These are phyloP conservation scores for Apiospora hydei DNA, from an alignment of 2,329 filamentous ascomycete genomes.

Conservation along the genomic window DNA sequence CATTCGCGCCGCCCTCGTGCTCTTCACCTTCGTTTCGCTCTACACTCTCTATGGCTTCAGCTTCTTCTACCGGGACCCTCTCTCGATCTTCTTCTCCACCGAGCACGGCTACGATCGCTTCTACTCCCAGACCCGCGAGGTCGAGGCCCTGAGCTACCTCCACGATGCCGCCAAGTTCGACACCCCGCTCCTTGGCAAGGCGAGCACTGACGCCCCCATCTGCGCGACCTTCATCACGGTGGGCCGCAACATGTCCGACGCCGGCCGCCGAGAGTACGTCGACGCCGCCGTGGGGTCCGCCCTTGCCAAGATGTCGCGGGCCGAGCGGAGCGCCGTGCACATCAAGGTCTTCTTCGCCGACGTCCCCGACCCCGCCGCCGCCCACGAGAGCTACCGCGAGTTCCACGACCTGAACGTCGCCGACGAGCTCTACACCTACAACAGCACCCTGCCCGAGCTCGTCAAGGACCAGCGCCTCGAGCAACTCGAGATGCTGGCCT, in stretches of 20 bases:
- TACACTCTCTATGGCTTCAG: constrained; percentile 41
- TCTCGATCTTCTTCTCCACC: constrained; percentile 43
- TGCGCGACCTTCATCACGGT: constrained; percentile 42
- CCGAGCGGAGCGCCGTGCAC: constrained; percentile 37
- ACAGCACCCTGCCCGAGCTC: constrained; percentile 25
- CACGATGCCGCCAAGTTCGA: constrained; percentile 31
- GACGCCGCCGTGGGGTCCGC: constrained; percentile 35
- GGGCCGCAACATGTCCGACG: constrained; percentile 34
- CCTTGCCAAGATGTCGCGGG: constrained; percentile 40
- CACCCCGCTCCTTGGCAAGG: constrained; percentile 35
- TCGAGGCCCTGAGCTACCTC: constrained; percentile 39
- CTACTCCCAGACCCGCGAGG: constrained; percentile 40
- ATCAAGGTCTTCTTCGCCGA: constrained; percentile 43
- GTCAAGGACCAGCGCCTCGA: constrained; percentile 31
- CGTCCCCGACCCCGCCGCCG: constrained; percentile 37
- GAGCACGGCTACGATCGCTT: constrained; percentile 41
- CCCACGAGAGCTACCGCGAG: constrained; percentile 37
- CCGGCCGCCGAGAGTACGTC: constrained; percentile 14
- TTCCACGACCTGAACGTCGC: constrained; percentile 33
- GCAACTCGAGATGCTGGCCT: constrained; percentile 34
- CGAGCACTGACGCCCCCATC: constrained; percentile 35
- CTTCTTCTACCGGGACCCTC: constrained; percentile 42
- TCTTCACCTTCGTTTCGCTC: constrained; percentile 34
- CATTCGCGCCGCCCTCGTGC: constrained; percentile 37
- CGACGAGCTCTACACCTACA: constrained; percentile 41